Percentiles rank a stretch among this genome's conserved stretches.
phyloP scores from a whole-genome alignment of 495 filamentous ascomycete genomes.

The Terfezia claveryi region DNA sequence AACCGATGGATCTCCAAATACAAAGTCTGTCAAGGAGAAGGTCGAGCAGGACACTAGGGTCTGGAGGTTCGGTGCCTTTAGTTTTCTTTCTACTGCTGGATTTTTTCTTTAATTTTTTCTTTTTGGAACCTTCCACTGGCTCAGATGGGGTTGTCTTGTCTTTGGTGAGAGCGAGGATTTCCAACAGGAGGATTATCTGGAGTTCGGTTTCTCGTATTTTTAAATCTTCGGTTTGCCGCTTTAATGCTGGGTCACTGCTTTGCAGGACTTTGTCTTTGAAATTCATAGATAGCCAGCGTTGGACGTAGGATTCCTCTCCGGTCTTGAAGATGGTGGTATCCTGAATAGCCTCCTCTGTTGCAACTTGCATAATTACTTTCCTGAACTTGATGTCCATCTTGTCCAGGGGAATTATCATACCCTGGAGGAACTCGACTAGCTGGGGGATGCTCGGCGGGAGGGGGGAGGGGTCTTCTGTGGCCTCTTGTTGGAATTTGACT shows the following conservation, averaged over 20 bases:
- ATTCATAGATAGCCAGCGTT: conserved; percentile 49
- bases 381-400: conserved; percentile 76
- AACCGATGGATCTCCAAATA: conserved; percentile 80
- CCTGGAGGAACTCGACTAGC: conserved; percentile 45
- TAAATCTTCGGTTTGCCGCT: conserved; percentile 15
- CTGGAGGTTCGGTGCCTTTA: conserved; percentile 28
- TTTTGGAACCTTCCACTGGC: conserved; percentile 21
- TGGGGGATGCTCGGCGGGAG: conserved; percentile 20
- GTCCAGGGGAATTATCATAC: conserved; percentile 45
- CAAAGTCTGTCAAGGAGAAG: conserved; percentile 73
- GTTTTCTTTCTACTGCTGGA: conserved; percentile 21
- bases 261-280: conserved; percentile 16
- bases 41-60: conserved; percentile 48
- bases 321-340: conserved; percentile 23
- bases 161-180: conserved; percentile 57
- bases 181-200: conserved; percentile 75
- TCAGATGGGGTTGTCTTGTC: conserved; percentile 22
- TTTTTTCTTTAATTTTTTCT: conserved; percentile 17
- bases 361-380: conserved; percentile 44
- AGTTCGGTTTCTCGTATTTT: conserved; percentile 42
- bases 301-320: conserved; percentile 47
- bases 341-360: conserved; percentile 39
- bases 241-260: conserved; percentile 9
- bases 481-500: conserved; percentile 43
- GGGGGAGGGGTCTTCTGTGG: conserved; percentile 21